Evolutionary conservation across 2,329 filamentous ascomycete species (phyloP).

Genomic region (Tympanopsis confertula): DNA sequence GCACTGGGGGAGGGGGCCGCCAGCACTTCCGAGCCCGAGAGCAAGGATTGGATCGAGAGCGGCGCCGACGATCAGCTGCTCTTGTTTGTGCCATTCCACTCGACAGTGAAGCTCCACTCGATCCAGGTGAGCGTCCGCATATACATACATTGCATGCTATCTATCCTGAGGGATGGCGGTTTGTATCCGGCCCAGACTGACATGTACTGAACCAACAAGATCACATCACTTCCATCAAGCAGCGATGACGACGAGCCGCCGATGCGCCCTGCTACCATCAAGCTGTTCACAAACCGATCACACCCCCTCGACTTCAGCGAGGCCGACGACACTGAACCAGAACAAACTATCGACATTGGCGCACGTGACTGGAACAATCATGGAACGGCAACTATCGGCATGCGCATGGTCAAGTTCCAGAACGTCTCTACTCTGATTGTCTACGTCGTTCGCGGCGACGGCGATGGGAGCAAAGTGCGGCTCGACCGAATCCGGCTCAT

Average conservation of each 20-base stretch:
- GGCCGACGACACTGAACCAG: background rate
- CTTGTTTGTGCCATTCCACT: background rate
- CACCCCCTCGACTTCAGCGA: background rate
- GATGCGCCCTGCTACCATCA: background rate
- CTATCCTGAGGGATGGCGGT: too few species aligned
- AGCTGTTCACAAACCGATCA: background rate
- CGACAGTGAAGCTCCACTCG: background rate
- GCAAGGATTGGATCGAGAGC: background rate
- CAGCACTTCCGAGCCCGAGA: background rate
- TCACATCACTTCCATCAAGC: background rate
- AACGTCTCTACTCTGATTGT: slow-evolving; percentile 48
- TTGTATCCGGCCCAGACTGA: background rate
- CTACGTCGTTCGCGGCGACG: slow-evolving; percentile 51
- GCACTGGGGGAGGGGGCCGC: background rate
- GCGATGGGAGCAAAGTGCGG: slow-evolving; percentile 48
- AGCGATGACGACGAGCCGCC: background rate
- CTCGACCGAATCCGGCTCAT: slow-evolving; percentile 39
- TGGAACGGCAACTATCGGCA: slow-evolving; percentile 2
- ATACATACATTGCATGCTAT: too few species aligned
- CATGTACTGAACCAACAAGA: background rate
- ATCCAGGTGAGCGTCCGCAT: background rate
- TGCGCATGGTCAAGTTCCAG: slow-evolving; percentile 59
- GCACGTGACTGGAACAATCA: background rate
- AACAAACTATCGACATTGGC: background rate
- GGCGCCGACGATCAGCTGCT: background rate